A percentile compares a stretch with the other conserved stretches of the same genome.
These are phyloP conservation scores for Fragilariopsis cylindrus DNA, from an alignment of 108 stramenopile genomes.

Conservation along the genomic window DNA sequence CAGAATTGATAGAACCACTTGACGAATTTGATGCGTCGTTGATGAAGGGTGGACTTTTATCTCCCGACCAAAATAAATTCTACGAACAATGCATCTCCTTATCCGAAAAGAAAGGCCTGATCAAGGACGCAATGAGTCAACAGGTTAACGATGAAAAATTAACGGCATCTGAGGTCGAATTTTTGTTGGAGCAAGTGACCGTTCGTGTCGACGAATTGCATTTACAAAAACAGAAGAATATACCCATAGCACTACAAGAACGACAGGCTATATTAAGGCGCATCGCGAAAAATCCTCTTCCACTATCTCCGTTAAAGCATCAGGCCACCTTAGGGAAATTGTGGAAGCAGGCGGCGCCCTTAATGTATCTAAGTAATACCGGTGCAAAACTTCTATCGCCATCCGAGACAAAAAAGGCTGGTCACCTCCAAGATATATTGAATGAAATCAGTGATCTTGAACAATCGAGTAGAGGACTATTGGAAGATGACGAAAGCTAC, in stretches of 20 bases:
- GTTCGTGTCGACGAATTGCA: slow-evolving; percentile 52
- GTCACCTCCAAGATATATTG: slow-evolving; percentile 65
- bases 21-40: slow-evolving; percentile 72
- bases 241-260: slow-evolving; percentile 42
- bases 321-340: slow-evolving; percentile 63
- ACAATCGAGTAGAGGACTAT: slow-evolving; percentile 67
- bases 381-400: slow-evolving; percentile 64
- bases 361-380: slow-evolving; percentile 55
- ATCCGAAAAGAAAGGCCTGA: slow-evolving; percentile 56
- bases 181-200: slow-evolving; percentile 58
- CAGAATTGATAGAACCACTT: slow-evolving; percentile 44
- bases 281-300: slow-evolving; percentile 35
- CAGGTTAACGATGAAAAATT: slow-evolving; percentile 77
- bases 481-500: slow-evolving; percentile 84
- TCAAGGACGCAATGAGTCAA: slow-evolving; percentile 56
- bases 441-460: slow-evolving; percentile 68
- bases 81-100: slow-evolving; percentile 70
- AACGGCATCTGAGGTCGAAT: slow-evolving; percentile 50
- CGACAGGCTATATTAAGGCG: slow-evolving; percentile 52
- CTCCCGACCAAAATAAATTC: slow-evolving; percentile 71
- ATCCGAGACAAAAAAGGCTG: slow-evolving; percentile 69
- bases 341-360: slow-evolving; percentile 60
- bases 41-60: slow-evolving; percentile 60
- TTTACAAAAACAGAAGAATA: slow-evolving; percentile 51
- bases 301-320: slow-evolving; percentile 62